phyloP scores from a whole-genome alignment of 1,284 basidiomycete species.

The Ceratobasidium sp. region DNA sequence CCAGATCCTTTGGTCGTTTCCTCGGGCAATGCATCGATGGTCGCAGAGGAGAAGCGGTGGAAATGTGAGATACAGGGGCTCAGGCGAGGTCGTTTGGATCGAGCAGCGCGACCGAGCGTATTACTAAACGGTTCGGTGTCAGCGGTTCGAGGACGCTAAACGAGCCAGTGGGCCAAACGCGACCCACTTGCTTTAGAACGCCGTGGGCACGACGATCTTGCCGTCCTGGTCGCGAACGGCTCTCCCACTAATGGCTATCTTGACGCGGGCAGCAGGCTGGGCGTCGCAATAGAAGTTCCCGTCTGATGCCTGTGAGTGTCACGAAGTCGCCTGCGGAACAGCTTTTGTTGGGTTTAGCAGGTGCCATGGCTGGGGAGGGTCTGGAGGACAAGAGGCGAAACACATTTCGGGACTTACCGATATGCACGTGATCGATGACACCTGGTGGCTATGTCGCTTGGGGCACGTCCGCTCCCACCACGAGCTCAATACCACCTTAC shows the following conservation, averaged over 20 bases:
- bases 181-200: constrained; percentile 91
- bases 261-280: constrained; percentile 82
- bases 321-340: constrained; percentile 51
- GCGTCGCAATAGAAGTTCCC: constrained; percentile 96
- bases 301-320: constrained; percentile 77
- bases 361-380: constrained; percentile 42
- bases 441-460: no score
- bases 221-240: constrained; percentile 89
- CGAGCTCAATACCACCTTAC: no score
- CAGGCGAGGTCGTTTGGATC: constrained; percentile 84
- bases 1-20: no score
- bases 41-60: constrained; percentile 78
- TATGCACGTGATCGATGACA: no score
- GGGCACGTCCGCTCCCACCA: no score
- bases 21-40: background rate
- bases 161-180: constrained; percentile 54
- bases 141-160: constrained; percentile 87
- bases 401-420: constrained; percentile 16
- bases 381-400: background rate
- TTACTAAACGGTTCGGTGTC: constrained; percentile 94
- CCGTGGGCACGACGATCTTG: constrained; percentile 90
- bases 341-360: constrained; percentile 43
- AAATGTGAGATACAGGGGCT: constrained; percentile 80
- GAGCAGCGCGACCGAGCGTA: constrained; percentile 64
- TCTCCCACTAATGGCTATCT: constrained; percentile 92